These are phyloP conservation scores for Miscanthus lutarioriparius DNA, from an alignment of 176 grass and related monocot genomes.

Conservation along the genomic window DNA sequence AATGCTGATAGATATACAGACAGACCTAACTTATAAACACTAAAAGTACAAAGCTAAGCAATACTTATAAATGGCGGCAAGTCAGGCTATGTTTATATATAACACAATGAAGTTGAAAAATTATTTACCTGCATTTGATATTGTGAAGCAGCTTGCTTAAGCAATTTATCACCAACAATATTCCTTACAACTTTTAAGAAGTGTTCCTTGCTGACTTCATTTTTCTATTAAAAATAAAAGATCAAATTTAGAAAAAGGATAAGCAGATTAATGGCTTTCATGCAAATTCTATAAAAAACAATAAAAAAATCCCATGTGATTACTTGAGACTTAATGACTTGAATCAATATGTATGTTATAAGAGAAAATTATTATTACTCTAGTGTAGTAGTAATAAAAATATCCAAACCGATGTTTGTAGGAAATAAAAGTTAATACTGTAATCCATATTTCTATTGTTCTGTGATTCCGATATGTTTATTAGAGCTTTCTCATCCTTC, in stretches of 20 bases:
- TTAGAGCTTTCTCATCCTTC: background rate
- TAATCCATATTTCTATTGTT: background rate
- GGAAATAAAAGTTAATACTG: background rate
- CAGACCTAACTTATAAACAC: conserved; percentile 3
- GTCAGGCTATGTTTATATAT: background rate
- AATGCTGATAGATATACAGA: conserved; percentile 16
- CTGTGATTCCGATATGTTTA: background rate
- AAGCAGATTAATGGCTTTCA: background rate
- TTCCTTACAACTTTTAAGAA: conserved; percentile 88
- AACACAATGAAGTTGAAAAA: conserved; percentile 26
- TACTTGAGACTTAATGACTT: conserved; percentile 4
- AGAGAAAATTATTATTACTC: conserved; percentile 26
- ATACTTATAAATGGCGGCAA: conserved; percentile 17
- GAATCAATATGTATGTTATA: conserved; percentile 18
- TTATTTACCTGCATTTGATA: conserved; percentile 82
- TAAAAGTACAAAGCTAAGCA: conserved; percentile 18
- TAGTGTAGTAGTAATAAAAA: conserved; percentile 7
- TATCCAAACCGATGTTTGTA: background rate
- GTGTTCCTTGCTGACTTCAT: conserved; percentile 93
- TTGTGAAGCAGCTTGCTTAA: conserved; percentile 81
- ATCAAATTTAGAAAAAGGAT: conserved; percentile 27
- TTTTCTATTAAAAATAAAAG: conserved; percentile 65
- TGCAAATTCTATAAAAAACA: conserved; percentile 1
- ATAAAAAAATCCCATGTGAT: background rate
- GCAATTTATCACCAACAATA: conserved; percentile 98